Base-by-base conservation (phyloP, 768 basidiomycete genomes). In the Trametes cinnabarina region DNA sequence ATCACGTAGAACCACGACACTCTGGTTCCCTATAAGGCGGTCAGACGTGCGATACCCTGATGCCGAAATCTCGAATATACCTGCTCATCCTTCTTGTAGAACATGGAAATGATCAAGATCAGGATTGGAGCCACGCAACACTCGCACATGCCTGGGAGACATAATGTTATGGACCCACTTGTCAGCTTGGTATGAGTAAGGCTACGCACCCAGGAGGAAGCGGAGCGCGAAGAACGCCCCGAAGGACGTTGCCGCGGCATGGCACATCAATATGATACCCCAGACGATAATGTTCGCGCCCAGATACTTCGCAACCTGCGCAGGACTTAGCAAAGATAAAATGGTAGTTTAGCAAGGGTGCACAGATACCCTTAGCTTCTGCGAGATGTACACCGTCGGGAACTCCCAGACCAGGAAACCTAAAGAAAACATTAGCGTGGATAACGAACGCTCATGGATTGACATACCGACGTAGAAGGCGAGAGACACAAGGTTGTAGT, bases 31-130 rank as follows among this genome's bases (percentile, higher is more conserved):
- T 84, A 55, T 5, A 20, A 20, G 7, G n/a, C 9, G 15, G 26
- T 34, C 12, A 46, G 19, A 23, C 7, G 3, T 15, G 17, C 23
- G 2, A 3, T 3, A 0, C 3, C 9, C 20, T 0, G 20, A 14
- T 5, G 6, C 19, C 22, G 14, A 2, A 5, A 2, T 0, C 6
- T 17, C n/a, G n/a, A n/a, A 47, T 43, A 9, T 47, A 76, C 80
- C 74, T 87, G 84, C 59, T 86, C 85, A 49, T 83, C 73, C 70
- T 86, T 86, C 74, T 82, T 83, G 71, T 86, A 87, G 65, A 86
- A 87, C 80, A 85, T 84, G 10, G 82, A 80, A 40, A 86, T 77
- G 37, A 86, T 77, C 50, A 86, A 70, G 68, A 87, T 82, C 32
- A 87, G 72, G 62, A 78, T 82, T 0, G 86, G 86, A 4, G 83